These are phyloP conservation scores for Talaromyces albobiverticillius DNA, from an alignment of 2,329 filamentous ascomycete species.

Conservation along the genomic window DNA sequence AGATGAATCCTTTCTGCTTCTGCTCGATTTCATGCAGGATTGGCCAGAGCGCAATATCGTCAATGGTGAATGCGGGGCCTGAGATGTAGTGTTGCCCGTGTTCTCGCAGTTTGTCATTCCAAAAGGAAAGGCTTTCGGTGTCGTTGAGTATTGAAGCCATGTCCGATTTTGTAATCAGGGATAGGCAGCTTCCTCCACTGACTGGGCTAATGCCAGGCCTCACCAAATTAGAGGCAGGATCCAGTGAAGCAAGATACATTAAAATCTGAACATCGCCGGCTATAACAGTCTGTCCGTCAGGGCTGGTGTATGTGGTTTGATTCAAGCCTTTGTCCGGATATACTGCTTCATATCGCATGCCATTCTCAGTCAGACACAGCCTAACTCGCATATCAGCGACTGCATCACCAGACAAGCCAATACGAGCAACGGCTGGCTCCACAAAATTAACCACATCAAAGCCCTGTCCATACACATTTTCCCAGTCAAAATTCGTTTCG, in stretches of 20 bases:
- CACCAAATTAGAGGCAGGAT: conserved; percentile 15
- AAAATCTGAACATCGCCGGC: conserved; percentile 33
- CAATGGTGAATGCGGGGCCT: conserved; percentile 35
- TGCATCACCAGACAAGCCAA: conserved; percentile 31
- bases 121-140: conserved; percentile 24
- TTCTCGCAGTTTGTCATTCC: conserved; percentile 30
- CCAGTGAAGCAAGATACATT: conserved; percentile 25
- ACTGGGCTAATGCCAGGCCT: conserved; percentile 28
- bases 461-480: conserved; percentile 69
- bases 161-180: conserved; percentile 29
- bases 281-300: conserved; percentile 25
- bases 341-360: conserved; percentile 32
- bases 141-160: conserved; percentile 21
- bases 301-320: conserved; percentile 27
- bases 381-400: conserved; percentile 37
- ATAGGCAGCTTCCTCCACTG: conserved; percentile 26
- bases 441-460: conserved; percentile 69
- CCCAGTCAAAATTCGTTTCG: conserved; percentile 67
- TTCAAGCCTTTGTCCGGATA: not conserved
- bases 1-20: conserved; percentile 21
- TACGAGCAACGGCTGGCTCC: conserved; percentile 29
- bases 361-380: conserved; percentile 38
- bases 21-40: conserved; percentile 39
- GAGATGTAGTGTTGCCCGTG: conserved; percentile 33
- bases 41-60: conserved; percentile 46